These are phyloP conservation scores for Starmerella geochares DNA, from an alignment of 805 yeast species.

Conservation along the genomic window DNA sequence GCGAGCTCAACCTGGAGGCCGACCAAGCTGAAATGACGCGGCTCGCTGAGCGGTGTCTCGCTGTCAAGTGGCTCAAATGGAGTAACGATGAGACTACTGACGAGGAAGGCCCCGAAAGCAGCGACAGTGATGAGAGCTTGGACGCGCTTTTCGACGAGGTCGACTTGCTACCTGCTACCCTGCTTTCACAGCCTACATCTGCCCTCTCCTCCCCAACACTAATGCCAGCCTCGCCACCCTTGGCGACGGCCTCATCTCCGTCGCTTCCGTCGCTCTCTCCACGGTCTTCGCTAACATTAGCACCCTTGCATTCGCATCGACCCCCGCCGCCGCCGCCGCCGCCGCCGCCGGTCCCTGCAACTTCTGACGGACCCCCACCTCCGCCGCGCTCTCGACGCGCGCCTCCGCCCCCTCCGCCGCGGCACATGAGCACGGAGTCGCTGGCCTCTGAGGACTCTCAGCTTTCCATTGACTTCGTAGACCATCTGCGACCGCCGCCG, in stretches of 20 bases:
- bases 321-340: constrained; percentile 16
- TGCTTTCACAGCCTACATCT: neutral
- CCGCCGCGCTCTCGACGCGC: neutral
- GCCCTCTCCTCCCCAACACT: neutral
- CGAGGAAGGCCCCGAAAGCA: neutral
- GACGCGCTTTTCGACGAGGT: neutral
- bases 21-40: constrained; percentile 15
- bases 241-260: no score
- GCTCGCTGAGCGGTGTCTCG: constrained; percentile 20
- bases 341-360: neutral
- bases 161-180: neutral
- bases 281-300: neutral
- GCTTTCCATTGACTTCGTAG: constrained; percentile 10
- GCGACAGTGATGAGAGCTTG: neutral
- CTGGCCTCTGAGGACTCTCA: constrained; percentile 9
- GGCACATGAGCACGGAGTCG: constrained; percentile 12
- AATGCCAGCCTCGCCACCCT: neutral
- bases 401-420: constrained; percentile 10
- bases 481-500: constrained; percentile 17
- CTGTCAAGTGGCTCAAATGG: constrained; percentile 20
- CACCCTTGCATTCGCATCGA: neutral
- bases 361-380: no score
- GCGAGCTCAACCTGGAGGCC: neutral
- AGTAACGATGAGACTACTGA: neutral
- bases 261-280: no score